Percentiles rank a stretch among this genome's conserved stretches.
phyloP scores from a whole-genome alignment of 1,139 yeast genomes.

The Taiozyma onychis region DNA sequence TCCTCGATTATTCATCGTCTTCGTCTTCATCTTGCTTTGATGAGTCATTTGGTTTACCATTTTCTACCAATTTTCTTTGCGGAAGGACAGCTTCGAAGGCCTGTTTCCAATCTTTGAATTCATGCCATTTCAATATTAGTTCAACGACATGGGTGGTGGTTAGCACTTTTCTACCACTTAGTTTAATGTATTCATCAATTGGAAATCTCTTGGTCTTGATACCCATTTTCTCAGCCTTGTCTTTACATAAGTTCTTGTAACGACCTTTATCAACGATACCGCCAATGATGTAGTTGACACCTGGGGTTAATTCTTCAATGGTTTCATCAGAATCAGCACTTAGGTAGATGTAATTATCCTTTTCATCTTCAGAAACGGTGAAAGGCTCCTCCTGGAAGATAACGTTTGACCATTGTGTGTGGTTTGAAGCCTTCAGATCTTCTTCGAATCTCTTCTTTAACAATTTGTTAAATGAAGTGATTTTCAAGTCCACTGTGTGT shows the following conservation, averaged over 20 bases:
- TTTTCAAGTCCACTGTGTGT: constrained; percentile 51
- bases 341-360: constrained; percentile 48
- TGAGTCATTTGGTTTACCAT: neutral
- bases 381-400: constrained; percentile 46
- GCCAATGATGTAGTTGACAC: constrained; percentile 79
- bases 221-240: constrained; percentile 74
- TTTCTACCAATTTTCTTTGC: constrained; percentile 50
- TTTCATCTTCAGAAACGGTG: constrained; percentile 32
- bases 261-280: constrained; percentile 97
- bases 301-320: constrained; percentile 54
- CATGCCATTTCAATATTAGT: constrained; percentile 75
- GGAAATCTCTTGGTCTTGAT: constrained; percentile 77
- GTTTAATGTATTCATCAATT: constrained; percentile 74
- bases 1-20: neutral
- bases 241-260: constrained; percentile 73
- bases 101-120: constrained; percentile 70
- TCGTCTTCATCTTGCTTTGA: neutral
- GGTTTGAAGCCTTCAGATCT: constrained; percentile 47
- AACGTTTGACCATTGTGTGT: constrained; percentile 63
- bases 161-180: constrained; percentile 82
- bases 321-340: constrained; percentile 84
- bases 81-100: constrained; percentile 88
- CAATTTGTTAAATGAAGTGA: constrained; percentile 63
- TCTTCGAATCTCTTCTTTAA: constrained; percentile 65
- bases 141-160: constrained; percentile 96